These are phyloP conservation scores for Candida rishiriensis DNA, from an alignment of 805 yeast species.

Conservation along the genomic window DNA sequence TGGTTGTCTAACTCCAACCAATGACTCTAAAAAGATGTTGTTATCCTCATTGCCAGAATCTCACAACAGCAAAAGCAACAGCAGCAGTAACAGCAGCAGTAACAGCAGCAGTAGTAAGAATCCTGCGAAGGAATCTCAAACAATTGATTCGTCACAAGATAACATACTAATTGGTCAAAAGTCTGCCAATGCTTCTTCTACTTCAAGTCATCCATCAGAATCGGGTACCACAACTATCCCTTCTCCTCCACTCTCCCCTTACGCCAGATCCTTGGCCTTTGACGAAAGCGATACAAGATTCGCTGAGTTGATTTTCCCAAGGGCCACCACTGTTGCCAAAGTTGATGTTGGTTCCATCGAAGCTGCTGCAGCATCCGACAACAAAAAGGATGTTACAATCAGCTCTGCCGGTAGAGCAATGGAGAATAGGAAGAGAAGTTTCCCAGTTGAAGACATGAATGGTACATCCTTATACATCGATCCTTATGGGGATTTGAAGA, in stretches of 20 bases:
- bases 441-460: slow-evolving; percentile 43
- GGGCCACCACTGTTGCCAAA: slow-evolving; percentile 14
- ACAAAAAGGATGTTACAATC: not conserved
- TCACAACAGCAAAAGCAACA: slow-evolving; percentile 3
- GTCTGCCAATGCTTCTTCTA: slow-evolving; percentile 3
- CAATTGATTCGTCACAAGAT: not conserved
- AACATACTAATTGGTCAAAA: slow-evolving; percentile 3
- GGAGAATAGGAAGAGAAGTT: slow-evolving; percentile 22
- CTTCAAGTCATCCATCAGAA: slow-evolving; percentile 7
- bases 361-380: slow-evolving; percentile 5
- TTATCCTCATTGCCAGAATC: slow-evolving; percentile 1
- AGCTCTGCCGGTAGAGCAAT: slow-evolving; percentile 1
- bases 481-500: slow-evolving; percentile 44
- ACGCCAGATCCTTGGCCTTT: slow-evolving; percentile 22
- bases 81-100: slow-evolving; percentile 6
- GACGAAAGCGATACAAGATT: slow-evolving; percentile 26
- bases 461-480: slow-evolving; percentile 44
- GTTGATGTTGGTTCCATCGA: slow-evolving; percentile 9
- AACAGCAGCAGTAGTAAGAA: slow-evolving; percentile 2
- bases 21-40: slow-evolving; percentile 7
- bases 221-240: slow-evolving; percentile 27
- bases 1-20: slow-evolving; percentile 24
- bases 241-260: slow-evolving; percentile 36
- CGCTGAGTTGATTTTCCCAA: slow-evolving; percentile 24
- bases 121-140: not conserved